A percentile compares a stretch with the other conserved stretches of the same genome.
phyloP scores from a whole-genome alignment of 2,329 filamentous ascomycete genomes.

The Pseudocercospora fuligena region DNA sequence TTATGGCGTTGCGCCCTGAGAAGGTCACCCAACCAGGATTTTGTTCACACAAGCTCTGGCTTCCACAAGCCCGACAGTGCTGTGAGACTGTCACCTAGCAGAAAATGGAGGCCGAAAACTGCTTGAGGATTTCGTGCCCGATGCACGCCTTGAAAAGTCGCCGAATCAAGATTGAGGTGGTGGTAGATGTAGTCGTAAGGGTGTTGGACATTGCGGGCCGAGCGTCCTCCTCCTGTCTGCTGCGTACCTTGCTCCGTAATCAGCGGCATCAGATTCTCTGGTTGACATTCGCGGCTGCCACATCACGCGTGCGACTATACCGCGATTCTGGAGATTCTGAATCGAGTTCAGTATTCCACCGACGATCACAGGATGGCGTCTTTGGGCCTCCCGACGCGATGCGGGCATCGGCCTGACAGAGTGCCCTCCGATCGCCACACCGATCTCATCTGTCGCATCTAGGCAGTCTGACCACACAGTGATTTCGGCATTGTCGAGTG shows the following conservation, averaged over 20 bases:
- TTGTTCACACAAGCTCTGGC: slow-evolving; percentile 1
- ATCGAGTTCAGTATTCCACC: slow-evolving; percentile 5
- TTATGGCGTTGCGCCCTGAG: slow-evolving; percentile 1
- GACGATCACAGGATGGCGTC: slow-evolving; percentile 2
- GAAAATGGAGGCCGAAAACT: background rate
- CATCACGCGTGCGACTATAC: slow-evolving; percentile 7
- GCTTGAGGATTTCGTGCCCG: slow-evolving; percentile 1
- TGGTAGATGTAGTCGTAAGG: background rate
- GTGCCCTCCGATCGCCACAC: background rate
- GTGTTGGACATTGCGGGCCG: background rate
- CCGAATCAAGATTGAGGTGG: background rate
- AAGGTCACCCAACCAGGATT: slow-evolving; percentile 12
- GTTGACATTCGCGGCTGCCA: slow-evolving; percentile 8
- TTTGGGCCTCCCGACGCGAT: background rate
- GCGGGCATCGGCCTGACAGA: background rate
- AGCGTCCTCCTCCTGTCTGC: background rate
- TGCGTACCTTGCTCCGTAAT: slow-evolving; percentile 9
- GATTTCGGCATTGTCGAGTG: background rate
- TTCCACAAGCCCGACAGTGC: slow-evolving; percentile 7
- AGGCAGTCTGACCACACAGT: slow-evolving; percentile 12
- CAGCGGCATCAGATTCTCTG: slow-evolving; percentile 9
- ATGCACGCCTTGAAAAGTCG: slow-evolving; percentile 2
- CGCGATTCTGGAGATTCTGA: background rate
- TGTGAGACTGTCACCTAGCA: slow-evolving; percentile 1
- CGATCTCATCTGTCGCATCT: slow-evolving; percentile 13